Percentiles rank a stretch among this genome's conserved stretches.
phyloP scores from a whole-genome alignment of 345 rosid genomes.

The Capsella bursapastoris region DNA sequence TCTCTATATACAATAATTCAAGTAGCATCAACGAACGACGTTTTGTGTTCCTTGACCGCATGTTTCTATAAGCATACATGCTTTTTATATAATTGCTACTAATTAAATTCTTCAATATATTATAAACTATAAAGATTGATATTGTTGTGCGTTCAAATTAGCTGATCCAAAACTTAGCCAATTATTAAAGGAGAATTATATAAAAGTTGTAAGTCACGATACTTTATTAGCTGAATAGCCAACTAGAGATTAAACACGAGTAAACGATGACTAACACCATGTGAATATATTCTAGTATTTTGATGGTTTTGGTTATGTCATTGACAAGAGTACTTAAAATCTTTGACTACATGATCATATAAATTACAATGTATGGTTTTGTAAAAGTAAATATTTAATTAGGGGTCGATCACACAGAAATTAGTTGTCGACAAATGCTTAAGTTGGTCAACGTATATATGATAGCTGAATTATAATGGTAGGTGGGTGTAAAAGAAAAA shows the following conservation, averaged over 20 bases:
- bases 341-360: not conserved
- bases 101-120: not conserved
- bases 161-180: not conserved
- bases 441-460: not conserved
- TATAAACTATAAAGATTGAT: not conserved
- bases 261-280: not conserved
- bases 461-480: not conserved
- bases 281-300: not conserved
- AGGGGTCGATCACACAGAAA: not conserved
- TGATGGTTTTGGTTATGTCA: not conserved
- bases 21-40: constrained; percentile 29
- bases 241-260: constrained; percentile 5
- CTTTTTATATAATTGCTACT: constrained; percentile 18
- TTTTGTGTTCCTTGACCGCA: constrained; percentile 34
- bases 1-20: constrained; percentile 29
- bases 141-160: not conserved
- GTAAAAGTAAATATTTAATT: not conserved
- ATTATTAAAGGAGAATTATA: not conserved
- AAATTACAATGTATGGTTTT: not conserved
- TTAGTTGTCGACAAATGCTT: not conserved
- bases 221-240: constrained; percentile 19
- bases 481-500: not conserved
- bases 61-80: constrained; percentile 18
- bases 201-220: not conserved
- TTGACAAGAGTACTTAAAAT: constrained; percentile 6